Evolutionary conservation across 2,329 filamentous ascomycete genomes (phyloP), one percentile per base, ranked within the genome.

Genomic region (Verticillium tricorpus): DNA sequence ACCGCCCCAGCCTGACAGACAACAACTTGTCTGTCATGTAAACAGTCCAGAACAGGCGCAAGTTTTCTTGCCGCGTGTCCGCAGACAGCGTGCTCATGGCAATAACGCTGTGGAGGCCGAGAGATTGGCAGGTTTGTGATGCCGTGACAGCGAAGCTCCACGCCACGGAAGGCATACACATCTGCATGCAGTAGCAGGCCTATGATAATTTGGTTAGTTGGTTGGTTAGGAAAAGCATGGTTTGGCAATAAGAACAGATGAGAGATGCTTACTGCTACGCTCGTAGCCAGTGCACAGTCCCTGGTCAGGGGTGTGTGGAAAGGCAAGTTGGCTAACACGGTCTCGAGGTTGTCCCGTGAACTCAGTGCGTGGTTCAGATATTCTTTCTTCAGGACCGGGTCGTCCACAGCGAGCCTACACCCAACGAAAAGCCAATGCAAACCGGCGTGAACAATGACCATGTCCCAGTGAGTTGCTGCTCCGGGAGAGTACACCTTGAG

Each of bases 1-100:
- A 64, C 1, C 69, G 66, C 0, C 69, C 70, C 1, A 72, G 62
- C 5, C 69, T 67, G 11, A 72, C 62, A 0, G 69, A 67, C 1
- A 72, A 61, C 0, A 60, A 61, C 56, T 71, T 71, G 17, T 72
- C 70, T 1, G 63, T 61, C 6, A 64, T 59, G 52, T 71, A 72
- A 1, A 70, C 63, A 6, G 63, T 59, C 70, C 70, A 72, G 35
- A 72, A 72, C 0, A 72, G 57, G 2, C 61, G 55, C 6, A 57
- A 62, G 12, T 67, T 68, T 8, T 60, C 54, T 9, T 15, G 31
- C 8, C 56, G 65, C 3, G 35, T 32, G 25, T 67, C 66, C 5
- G 60, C 54, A 8, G 56, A 57, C 19, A 69, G 62, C 2, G 56
- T 19, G 1, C 58, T 52, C 12, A 64, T 63, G 1, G 67, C 57